Evolutionary conservation across 306 rosid genomes (phyloP).

Genomic region (Corylus avellana): DNA sequence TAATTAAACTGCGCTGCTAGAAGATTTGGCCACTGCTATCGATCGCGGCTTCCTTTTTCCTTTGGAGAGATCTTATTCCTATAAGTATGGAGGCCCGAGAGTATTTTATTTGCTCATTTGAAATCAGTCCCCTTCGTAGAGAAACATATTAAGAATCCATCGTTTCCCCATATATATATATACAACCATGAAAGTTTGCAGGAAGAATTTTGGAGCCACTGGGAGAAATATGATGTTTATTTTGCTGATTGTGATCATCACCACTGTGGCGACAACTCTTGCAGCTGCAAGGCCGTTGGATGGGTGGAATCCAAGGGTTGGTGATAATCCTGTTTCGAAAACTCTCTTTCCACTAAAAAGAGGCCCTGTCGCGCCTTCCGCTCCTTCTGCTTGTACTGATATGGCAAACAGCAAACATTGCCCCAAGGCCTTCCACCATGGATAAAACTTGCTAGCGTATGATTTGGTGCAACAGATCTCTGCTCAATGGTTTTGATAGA

Average conservation of each 20-base stretch:
- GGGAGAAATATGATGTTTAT: not conserved
- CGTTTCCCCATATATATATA: not conserved
- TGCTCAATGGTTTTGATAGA: too few species aligned
- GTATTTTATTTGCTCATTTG: not conserved
- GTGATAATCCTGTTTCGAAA: not conserved
- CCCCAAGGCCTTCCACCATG: too few species aligned
- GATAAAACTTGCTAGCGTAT: too few species aligned
- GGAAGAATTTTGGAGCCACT: not conserved
- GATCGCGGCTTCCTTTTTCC: not conserved
- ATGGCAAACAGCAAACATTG: too few species aligned
- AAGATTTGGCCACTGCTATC: not conserved
- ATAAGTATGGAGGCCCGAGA: not conserved
- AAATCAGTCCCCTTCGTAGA: not conserved
- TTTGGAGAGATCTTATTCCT: not conserved
- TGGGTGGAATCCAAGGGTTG: not conserved
- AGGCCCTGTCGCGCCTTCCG: conserved; percentile 3
- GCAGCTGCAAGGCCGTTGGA: not conserved
- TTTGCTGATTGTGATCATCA: not conserved
- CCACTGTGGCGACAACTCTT: not conserved
- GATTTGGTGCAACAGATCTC: too few species aligned
- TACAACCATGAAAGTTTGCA: not conserved
- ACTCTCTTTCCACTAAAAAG: not conserved
- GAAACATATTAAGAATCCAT: not conserved
- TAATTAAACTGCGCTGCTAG: too few species aligned
- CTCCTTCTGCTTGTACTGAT: not conserved